Evolutionary conservation across 805 yeast species (phyloP).

Genomic region (Metschnikowia borealis): DNA sequence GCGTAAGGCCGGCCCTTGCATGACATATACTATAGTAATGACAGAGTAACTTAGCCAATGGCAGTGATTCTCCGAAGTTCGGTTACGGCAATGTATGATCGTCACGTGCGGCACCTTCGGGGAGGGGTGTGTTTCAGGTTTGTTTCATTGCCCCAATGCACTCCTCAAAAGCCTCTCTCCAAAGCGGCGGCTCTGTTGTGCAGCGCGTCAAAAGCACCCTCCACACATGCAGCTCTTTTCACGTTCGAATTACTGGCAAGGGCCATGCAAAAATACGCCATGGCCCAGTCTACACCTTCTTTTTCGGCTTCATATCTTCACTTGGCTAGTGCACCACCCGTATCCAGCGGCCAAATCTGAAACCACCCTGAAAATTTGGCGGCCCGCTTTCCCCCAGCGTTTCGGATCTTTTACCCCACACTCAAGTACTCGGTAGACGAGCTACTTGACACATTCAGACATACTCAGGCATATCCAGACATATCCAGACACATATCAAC

Average conservation of each 20-base stretch:
- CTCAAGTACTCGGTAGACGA: neutral
- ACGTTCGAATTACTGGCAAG: neutral
- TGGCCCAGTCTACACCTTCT: neutral
- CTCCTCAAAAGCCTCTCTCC: neutral
- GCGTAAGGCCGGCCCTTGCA: neutral
- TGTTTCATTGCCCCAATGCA: neutral
- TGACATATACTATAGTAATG: too few relatives aligned
- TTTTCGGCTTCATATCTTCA: neutral
- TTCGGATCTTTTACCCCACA: constrained; percentile 3
- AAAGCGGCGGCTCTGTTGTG: neutral
- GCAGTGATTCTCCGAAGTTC: too few relatives aligned
- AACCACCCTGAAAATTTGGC: neutral
- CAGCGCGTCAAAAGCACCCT: constrained; percentile 1
- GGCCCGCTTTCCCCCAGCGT: neutral
- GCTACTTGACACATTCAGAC: neutral
- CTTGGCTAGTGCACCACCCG: neutral
- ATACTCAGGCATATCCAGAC: too few relatives aligned
- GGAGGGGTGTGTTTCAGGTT: neutral
- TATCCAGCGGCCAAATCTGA: neutral
- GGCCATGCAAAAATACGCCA: neutral
- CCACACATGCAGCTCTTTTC: constrained; percentile 3
- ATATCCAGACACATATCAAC: too few relatives aligned
- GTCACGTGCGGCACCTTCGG: too few relatives aligned
- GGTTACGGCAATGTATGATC: too few relatives aligned
- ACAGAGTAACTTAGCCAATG: too few relatives aligned